Conservation (phyloP, 1,284 basidiomycete species). For the Papiliotrema fonsecae region DNA sequence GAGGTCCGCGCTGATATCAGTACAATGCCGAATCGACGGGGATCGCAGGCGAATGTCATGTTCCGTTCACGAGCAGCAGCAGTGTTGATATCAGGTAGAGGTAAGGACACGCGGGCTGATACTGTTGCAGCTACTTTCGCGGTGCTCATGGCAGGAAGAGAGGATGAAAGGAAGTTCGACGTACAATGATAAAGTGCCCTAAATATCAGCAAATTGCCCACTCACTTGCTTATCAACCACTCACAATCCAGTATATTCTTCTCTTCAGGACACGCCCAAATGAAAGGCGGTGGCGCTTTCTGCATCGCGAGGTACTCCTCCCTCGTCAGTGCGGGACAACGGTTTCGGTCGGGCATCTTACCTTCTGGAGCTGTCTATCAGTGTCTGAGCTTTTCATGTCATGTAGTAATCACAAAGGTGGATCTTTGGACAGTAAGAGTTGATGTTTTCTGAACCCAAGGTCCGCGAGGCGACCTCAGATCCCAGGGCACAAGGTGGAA, state of each 20-base stretch:
- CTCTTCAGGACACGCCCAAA: conserved; percentile 90
- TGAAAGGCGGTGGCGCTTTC: conserved; percentile 85
- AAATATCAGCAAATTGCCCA: conserved; percentile 6
- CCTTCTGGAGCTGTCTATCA: conserved; percentile 39
- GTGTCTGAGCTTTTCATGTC: too few species aligned
- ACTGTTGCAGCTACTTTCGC: background rate
- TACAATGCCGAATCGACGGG: background rate
- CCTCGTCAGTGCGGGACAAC: background rate
- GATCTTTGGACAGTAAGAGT: too few species aligned
- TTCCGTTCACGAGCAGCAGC: too few species aligned
- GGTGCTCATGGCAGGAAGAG: background rate
- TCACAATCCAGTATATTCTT: conserved; percentile 74
- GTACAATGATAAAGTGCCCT: conserved; percentile 90
- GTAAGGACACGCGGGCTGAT: too few species aligned
- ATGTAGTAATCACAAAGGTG: too few species aligned
- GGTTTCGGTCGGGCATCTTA: conserved; percentile 6
- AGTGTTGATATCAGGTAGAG: too few species aligned
- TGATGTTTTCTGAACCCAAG: too few species aligned
- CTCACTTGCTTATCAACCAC: conserved; percentile 8
- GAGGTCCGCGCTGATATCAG: conserved; percentile 71
- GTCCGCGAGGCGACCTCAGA: too few species aligned
- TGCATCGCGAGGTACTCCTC: conserved; percentile 91
- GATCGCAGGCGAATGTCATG: background rate
- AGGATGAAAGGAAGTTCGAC: conserved; percentile 15
- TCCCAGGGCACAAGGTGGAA: background rate